Evolutionary conservation across 1,139 yeast species (phyloP).

Genomic region (Wickerhamiella pararugosa): DNA sequence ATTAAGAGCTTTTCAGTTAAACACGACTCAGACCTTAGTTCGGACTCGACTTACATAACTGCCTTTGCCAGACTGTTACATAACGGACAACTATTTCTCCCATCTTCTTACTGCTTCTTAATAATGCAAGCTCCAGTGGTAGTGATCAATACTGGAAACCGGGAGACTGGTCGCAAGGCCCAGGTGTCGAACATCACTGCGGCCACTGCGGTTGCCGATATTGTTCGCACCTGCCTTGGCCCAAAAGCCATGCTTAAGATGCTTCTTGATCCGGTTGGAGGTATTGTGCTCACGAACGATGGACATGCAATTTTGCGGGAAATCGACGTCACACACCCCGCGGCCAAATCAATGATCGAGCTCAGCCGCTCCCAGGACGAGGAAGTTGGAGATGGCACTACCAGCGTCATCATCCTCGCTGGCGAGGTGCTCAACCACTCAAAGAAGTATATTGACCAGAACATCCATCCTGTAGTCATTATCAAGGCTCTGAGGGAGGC

Average conservation of each 20-base stretch:
- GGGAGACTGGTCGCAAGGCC: conserved; percentile 95
- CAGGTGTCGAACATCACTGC: conserved; percentile 95
- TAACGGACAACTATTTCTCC: too few species aligned
- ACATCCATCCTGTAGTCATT: conserved; percentile 92
- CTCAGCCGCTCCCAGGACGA: conserved; percentile 96
- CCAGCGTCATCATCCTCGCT: conserved; percentile 80
- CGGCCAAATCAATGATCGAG: conserved; percentile 97
- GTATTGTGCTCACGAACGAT: conserved; percentile 91
- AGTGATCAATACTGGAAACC: conserved; percentile 53
- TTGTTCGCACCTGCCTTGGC: conserved; percentile 95
- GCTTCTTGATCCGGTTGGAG: conserved; percentile 98
- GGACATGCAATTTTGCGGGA: conserved; percentile 95
- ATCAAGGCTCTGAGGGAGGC: conserved; percentile 92
- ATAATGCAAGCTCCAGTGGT: conserved; percentile 63
- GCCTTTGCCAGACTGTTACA: too few species aligned
- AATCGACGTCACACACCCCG: conserved; percentile 97
- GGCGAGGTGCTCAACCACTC: conserved; percentile 96
- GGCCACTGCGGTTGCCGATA: conserved; percentile 96
- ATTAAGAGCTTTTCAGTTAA: too few species aligned
- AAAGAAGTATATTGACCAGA: conserved; percentile 80
- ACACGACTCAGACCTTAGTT: too few species aligned
- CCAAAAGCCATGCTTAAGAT: conserved; percentile 98
- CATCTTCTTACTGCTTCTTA: too few species aligned
- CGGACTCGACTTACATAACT: too few species aligned
- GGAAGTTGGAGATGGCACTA: conserved; percentile 98